Conservation (phyloP, 169 alveolate species). For the Cryptosporidium ryanae region DNA sequence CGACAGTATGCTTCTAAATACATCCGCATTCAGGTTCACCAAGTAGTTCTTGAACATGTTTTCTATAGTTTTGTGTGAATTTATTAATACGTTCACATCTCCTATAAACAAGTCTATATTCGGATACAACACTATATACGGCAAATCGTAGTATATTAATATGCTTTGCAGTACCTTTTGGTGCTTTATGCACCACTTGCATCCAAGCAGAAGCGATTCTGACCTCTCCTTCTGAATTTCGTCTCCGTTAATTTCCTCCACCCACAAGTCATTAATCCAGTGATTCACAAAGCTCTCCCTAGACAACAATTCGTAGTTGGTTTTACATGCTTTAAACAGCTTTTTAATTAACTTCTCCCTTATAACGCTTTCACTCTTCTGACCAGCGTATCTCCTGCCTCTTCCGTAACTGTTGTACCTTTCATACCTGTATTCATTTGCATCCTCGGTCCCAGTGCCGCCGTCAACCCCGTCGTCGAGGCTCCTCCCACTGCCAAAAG, state of each 20-base stretch:
- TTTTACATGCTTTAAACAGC: constrained; percentile 49
- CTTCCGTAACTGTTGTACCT: not conserved
- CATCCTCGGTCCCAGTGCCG: no score
- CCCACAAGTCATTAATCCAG: constrained; percentile 1
- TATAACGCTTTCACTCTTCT: not conserved
- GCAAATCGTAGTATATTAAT: constrained; percentile 42
- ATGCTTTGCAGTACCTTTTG: constrained; percentile 24
- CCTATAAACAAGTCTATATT: constrained; percentile 64
- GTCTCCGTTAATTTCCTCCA: not conserved
- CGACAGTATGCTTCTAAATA: constrained; percentile 14
- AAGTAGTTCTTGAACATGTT: constrained; percentile 17
- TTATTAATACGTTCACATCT: constrained; percentile 22
- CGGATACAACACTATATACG: constrained; percentile 50
- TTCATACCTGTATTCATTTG: no score
- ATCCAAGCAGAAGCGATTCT: constrained; percentile 8
- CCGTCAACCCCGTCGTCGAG: no score
- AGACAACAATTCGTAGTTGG: constrained; percentile 52
- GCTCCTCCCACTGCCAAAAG: not conserved
- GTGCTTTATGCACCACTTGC: constrained; percentile 45
- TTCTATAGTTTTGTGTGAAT: constrained; percentile 27
- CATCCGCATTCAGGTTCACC: not conserved
- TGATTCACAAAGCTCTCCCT: constrained; percentile 1
- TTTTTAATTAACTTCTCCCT: constrained; percentile 31
- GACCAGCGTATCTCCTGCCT: not conserved
- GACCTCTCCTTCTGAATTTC: not conserved